phyloP scores from a whole-genome alignment of 305 asterid genomes.

The Salvia sclarea region DNA sequence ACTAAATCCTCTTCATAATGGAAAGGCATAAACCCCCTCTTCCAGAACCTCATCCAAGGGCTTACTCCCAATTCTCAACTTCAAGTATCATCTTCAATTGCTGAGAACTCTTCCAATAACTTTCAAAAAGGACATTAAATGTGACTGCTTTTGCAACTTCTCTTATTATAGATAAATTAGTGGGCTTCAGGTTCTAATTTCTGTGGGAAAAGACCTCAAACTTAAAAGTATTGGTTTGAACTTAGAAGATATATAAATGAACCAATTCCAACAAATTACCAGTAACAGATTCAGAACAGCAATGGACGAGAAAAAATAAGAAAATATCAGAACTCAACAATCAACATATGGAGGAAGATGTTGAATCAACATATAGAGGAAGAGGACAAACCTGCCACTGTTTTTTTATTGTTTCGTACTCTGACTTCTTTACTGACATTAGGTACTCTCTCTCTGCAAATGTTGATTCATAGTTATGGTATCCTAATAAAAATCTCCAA shows the following conservation, averaged over 20 bases:
- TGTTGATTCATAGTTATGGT: conserved; percentile 78
- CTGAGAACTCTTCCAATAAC: neutral
- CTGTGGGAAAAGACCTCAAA: neutral
- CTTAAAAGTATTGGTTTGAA: neutral
- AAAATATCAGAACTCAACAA: conserved; percentile 5
- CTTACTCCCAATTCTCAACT: conserved; percentile 12
- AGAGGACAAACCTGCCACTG: conserved; percentile 91
- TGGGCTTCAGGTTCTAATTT: neutral
- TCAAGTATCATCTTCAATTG: neutral
- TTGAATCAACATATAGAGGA: no score
- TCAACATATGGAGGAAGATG: no score
- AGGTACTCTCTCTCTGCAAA: conserved; percentile 90
- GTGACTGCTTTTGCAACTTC: neutral
- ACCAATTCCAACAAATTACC: conserved; percentile 1
- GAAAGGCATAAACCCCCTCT: conserved; percentile 1
- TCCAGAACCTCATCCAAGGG: conserved; percentile 15
- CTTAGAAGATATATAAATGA: neutral
- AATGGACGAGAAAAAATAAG: neutral
- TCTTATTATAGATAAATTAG: conserved; percentile 6
- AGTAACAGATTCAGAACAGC: conserved; percentile 10
- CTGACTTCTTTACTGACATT: conserved; percentile 64
- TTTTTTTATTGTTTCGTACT: conserved; percentile 78
- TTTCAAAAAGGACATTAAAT: neutral
- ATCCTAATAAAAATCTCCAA: conserved; percentile 88
- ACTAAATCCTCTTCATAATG: neutral